phyloP scores from a whole-genome alignment of 495 filamentous ascomycete species.

The Aspergillus affinis region DNA sequence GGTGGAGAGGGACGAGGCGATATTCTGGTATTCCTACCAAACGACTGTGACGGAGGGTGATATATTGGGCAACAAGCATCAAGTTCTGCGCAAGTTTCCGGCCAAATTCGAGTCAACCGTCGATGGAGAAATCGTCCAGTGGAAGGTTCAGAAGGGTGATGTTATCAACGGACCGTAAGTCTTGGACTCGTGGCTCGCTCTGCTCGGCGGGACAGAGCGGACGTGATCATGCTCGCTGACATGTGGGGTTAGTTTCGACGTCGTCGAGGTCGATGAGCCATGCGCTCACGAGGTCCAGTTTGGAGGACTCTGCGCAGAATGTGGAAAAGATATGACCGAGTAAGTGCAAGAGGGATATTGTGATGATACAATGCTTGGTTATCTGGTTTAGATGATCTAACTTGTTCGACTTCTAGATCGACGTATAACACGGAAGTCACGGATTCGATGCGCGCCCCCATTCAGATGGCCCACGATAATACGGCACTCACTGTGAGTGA shows the following conservation, averaged over 20 bases:
- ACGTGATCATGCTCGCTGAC: slow-evolving; percentile 14
- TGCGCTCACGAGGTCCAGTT: slow-evolving; percentile 92
- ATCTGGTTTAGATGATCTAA: background rate
- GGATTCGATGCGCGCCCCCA: slow-evolving; percentile 76
- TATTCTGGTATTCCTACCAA: slow-evolving; percentile 85
- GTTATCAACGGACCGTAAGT: slow-evolving; percentile 57
- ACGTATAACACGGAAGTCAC: slow-evolving; percentile 58
- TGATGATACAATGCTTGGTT: background rate
- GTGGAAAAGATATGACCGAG: slow-evolving; percentile 96
- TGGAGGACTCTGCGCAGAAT: slow-evolving; percentile 82
- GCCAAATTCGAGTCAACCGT: slow-evolving; percentile 77
- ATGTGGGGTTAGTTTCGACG: slow-evolving; percentile 40
- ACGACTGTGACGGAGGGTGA: slow-evolving; percentile 72
- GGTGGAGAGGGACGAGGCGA: slow-evolving; percentile 69
- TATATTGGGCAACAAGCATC: slow-evolving; percentile 60
- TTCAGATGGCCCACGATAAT: slow-evolving; percentile 92
- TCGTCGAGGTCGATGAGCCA: slow-evolving; percentile 83
- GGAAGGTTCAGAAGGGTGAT: slow-evolving; percentile 73
- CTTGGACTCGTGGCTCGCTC: background rate
- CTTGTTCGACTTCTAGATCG: slow-evolving; percentile 33
- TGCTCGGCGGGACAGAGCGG: background rate
- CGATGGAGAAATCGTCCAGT: slow-evolving; percentile 73
- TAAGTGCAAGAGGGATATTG: slow-evolving; percentile 32
- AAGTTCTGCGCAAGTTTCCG: slow-evolving; percentile 69
- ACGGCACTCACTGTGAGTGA: slow-evolving; percentile 71